A percentile compares a stretch with the other conserved stretches of the same genome.
Conservation (phyloP, 2,329 filamentous ascomycete species). For the Fonsecaea nubica region DNA sequence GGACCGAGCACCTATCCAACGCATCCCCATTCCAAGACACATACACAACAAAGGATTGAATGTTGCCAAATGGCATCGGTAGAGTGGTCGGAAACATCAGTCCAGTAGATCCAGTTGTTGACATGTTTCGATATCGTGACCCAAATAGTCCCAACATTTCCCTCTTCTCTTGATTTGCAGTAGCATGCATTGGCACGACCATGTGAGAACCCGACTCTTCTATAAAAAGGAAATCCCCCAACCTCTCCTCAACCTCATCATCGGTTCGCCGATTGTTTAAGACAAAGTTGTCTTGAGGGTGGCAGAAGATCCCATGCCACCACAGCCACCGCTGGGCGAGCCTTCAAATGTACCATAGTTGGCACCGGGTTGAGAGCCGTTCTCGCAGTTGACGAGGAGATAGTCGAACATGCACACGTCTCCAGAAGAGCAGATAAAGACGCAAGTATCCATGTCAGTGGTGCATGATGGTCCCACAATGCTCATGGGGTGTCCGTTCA, state of each 20-base stretch:
- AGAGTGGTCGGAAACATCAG: slow-evolving; percentile 1
- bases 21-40: not conserved
- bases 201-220: slow-evolving; percentile 3
- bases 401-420: slow-evolving; percentile 36
- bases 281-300: slow-evolving; percentile 36
- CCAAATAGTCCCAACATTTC: not conserved
- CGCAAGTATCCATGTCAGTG: slow-evolving; percentile 40
- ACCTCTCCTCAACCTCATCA: not conserved
- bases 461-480: slow-evolving; percentile 37
- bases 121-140: slow-evolving; percentile 8
- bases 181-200: not conserved
- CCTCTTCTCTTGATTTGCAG: not conserved
- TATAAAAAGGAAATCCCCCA: not conserved
- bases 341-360: slow-evolving; percentile 38
- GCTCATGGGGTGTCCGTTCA: slow-evolving; percentile 39
- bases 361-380: slow-evolving; percentile 38
- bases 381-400: slow-evolving; percentile 39
- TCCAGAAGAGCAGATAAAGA: slow-evolving; percentile 37
- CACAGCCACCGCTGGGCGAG: slow-evolving; percentile 37
- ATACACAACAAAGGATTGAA: slow-evolving; percentile 10
- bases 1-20: slow-evolving; percentile 3
- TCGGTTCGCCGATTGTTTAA: slow-evolving; percentile 13
- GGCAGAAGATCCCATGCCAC: slow-evolving; percentile 38
- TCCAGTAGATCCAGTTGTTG: slow-evolving; percentile 15
- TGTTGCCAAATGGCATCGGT: slow-evolving; percentile 18